Evolutionary conservation across 1,284 basidiomycete species (phyloP).

Genomic region (Puccinia brachypodii): DNA sequence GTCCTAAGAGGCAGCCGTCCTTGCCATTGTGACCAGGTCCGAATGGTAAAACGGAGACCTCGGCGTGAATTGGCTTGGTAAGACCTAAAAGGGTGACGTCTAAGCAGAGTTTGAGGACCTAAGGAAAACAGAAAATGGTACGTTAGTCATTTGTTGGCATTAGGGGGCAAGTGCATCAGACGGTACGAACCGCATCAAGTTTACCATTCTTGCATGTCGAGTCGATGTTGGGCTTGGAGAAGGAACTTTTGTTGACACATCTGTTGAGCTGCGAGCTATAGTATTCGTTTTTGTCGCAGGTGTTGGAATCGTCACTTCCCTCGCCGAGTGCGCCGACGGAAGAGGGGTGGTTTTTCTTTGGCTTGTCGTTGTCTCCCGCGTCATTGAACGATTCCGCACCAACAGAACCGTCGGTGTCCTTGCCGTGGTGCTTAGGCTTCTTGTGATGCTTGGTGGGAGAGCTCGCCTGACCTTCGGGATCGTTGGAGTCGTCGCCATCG

Average conservation of each 20-base stretch:
- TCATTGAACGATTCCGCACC: neutral
- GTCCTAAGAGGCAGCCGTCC: slow-evolving; percentile 3
- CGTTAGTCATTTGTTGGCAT: too few relatives aligned
- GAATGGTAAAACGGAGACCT: neutral
- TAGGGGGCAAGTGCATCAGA: too few relatives aligned
- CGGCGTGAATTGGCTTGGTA: neutral
- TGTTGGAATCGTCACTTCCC: neutral
- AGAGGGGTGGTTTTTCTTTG: neutral
- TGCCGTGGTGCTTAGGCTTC: neutral
- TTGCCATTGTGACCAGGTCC: neutral
- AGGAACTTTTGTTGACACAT: slow-evolving; percentile 37
- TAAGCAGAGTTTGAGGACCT: slow-evolving; percentile 26
- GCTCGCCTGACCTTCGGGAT: neutral
- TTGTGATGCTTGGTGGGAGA: neutral
- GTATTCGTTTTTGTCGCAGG: slow-evolving; percentile 20
- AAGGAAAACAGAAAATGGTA: neutral
- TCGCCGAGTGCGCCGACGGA: neutral
- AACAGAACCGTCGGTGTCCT: neutral
- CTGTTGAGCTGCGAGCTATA: slow-evolving; percentile 11
- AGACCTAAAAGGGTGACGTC: slow-evolving; percentile 3
- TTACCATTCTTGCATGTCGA: slow-evolving; percentile 32
- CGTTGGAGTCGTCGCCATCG: neutral
- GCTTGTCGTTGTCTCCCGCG: neutral
- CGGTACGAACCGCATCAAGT: slow-evolving; percentile 26
- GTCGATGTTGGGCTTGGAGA: slow-evolving; percentile 17